Base-by-base conservation (phyloP, 768 basidiomycete species). In the Mrakia frigida region DNA sequence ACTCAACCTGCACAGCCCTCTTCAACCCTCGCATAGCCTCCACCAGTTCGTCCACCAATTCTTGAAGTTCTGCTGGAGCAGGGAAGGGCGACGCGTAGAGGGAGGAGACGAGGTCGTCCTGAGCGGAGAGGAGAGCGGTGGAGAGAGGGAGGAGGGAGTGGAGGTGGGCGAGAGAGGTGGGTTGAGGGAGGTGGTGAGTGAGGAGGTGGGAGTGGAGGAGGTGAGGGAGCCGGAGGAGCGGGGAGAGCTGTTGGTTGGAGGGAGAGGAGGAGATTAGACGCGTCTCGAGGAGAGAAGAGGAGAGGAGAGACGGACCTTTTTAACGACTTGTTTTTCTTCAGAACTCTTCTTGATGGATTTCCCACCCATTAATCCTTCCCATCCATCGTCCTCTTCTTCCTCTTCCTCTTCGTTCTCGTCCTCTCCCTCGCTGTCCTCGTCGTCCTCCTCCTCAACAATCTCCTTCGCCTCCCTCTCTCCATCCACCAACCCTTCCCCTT, bases 281-380 rank as follows among this genome's bases (percentile, higher is more conserved):
- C 14, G 28, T 23, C 2, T 43, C 23, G 68, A 61, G 60, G 43
- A 6, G 41, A 18, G 46, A 43, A 35, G n/a, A 56, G 25, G 39
- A 43, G 43, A 50, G 43, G 23, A 33, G 41, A 77, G 14, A 46
- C 43, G 6, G 6, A 67, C 76, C 13, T 65, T 50, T 18, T 65
- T 53, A 33, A 77, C 60, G 23, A 67, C 28, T 14, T 73, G 50
- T 14, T 70, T 70, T 35, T 77, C 76, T 50, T 35, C 52, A 11
- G 50, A 0, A 18, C 41, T 77, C 46, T 43, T 50, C 61, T 67
- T 73, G 14, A 7, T 25, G 10, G 59, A 46, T 18, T 61, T 61
- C 25, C 61, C 71, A n/a, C 61, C 76, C 70, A 77, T 71, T 63
- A 77, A 41, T 16, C 46, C 46, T 9, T 53, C 70, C 76, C 76